phyloP scores from a whole-genome alignment of 2,329 filamentous ascomycete species.

The Fusarium marasasianum region DNA sequence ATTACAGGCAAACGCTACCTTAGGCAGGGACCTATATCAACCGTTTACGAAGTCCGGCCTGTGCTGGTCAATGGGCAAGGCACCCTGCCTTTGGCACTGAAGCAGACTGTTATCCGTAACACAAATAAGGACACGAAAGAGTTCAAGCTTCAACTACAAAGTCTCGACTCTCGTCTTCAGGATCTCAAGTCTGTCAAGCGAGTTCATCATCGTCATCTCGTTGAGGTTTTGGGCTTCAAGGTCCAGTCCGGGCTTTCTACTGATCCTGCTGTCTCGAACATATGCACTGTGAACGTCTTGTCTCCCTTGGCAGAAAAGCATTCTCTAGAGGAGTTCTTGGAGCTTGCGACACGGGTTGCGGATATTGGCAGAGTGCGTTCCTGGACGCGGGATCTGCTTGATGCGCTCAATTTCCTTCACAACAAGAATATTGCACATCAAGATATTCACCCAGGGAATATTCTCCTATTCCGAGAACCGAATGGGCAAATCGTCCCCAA shows the following conservation, averaged over 20 bases:
- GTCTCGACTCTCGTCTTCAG: slow-evolving; percentile 80
- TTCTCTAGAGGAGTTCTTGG: slow-evolving; percentile 82
- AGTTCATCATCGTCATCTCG: slow-evolving; percentile 78
- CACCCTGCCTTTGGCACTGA: slow-evolving; percentile 75
- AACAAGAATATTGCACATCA: slow-evolving; percentile 85
- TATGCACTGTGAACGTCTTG: slow-evolving; percentile 80
- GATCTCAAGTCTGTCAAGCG: slow-evolving; percentile 77
- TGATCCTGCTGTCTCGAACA: slow-evolving; percentile 48
- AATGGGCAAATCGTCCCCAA: slow-evolving; percentile 78
- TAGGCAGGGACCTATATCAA: slow-evolving; percentile 71
- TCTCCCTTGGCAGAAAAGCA: slow-evolving; percentile 83
- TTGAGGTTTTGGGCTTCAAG: slow-evolving; percentile 84
- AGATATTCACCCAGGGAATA: slow-evolving; percentile 80
- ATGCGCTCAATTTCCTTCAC: slow-evolving; percentile 88
- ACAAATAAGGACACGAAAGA: slow-evolving; percentile 66
- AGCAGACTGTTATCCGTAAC: slow-evolving; percentile 71
- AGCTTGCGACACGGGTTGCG: slow-evolving; percentile 78
- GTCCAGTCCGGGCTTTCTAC: slow-evolving; percentile 66
- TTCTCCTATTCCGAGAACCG: slow-evolving; percentile 77
- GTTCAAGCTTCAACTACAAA: slow-evolving; percentile 80
- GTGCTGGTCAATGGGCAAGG: slow-evolving; percentile 64
- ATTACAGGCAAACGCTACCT: slow-evolving; percentile 76
- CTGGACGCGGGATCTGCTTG: slow-evolving; percentile 91
- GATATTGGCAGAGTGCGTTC: slow-evolving; percentile 78
- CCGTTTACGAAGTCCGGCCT: slow-evolving; percentile 77